Conservation (phyloP, 2,329 filamentous ascomycete genomes). For the Alternaria dauci region DNA sequence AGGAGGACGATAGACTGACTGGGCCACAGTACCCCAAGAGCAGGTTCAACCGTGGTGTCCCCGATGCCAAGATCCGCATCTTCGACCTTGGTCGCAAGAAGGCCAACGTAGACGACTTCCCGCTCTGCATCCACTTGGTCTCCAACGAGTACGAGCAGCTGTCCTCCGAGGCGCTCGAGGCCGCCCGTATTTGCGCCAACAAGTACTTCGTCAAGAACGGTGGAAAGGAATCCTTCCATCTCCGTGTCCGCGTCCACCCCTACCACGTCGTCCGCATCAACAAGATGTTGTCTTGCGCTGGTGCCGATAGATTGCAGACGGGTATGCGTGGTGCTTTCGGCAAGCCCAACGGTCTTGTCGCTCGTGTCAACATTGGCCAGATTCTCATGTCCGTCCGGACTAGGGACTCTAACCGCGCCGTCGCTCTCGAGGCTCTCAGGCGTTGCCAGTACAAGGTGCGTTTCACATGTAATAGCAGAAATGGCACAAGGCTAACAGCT, state of each 20-base stretch:
- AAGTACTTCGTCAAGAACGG: constrained; percentile 81
- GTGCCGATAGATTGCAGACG: constrained; percentile 99
- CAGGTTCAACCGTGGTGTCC: constrained; percentile 99
- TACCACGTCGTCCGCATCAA: constrained; percentile 99
- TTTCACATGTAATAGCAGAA: not conserved
- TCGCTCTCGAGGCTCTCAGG: constrained; percentile 97
- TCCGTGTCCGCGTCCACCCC: constrained; percentile 86
- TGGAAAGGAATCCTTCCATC: constrained; percentile 76
- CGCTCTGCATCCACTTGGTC: constrained; percentile 95
- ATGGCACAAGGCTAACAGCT: constrained; percentile 5
- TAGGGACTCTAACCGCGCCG: constrained; percentile 89
- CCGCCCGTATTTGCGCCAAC: constrained; percentile 99
- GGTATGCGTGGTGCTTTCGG: constrained; percentile 99
- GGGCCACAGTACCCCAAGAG: constrained; percentile 95
- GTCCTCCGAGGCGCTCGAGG: constrained; percentile 98
- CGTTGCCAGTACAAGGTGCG: constrained; percentile 94
- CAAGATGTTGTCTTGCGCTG: constrained; percentile 99
- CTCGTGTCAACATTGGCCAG: constrained; percentile 99
- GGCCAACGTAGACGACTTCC: constrained; percentile 99
- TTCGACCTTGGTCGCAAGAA: constrained; percentile 99
- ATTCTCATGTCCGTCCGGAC: constrained; percentile 97
- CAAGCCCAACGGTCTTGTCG: constrained; percentile 98
- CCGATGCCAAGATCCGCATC: constrained; percentile 84
- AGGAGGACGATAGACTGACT: constrained; percentile 35
- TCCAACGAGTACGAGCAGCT: constrained; percentile 99